Evolutionary conservation across 139 green algal species (phyloP).

Genomic region (Tetraselmis striata): DNA sequence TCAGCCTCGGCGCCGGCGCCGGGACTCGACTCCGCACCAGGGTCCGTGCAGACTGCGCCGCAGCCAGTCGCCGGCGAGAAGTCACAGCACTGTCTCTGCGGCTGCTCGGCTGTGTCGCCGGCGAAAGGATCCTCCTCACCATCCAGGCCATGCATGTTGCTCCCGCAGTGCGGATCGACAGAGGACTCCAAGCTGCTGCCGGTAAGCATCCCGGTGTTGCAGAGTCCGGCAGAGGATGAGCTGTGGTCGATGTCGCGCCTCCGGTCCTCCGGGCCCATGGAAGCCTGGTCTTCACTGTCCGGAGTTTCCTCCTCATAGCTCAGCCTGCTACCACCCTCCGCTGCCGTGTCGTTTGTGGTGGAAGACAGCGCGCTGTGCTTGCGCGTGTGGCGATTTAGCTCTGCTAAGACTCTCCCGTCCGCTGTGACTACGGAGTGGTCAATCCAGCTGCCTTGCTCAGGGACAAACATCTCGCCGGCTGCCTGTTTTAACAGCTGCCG

Average conservation of each 20-base stretch:
- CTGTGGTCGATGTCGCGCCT: no score
- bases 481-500: background rate
- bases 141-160: no score
- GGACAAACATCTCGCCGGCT: background rate
- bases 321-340: background rate
- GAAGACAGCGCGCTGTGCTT: background rate
- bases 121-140: no score
- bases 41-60: no score
- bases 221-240: background rate
- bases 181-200: background rate
- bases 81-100: no score
- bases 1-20: no score
- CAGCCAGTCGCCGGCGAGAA: no score
- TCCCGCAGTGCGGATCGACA: no score
- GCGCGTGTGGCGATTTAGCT: background rate
- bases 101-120: no score
- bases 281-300: background rate
- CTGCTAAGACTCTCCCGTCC: background rate
- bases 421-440: background rate
- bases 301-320: background rate
- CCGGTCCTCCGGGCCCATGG: no score
- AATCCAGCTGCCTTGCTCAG: background rate
- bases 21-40: no score
- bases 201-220: background rate
- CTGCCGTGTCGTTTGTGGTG: background rate